Base-by-base conservation (phyloP, 768 basidiomycete species). In the Collybia sp. region DNA sequence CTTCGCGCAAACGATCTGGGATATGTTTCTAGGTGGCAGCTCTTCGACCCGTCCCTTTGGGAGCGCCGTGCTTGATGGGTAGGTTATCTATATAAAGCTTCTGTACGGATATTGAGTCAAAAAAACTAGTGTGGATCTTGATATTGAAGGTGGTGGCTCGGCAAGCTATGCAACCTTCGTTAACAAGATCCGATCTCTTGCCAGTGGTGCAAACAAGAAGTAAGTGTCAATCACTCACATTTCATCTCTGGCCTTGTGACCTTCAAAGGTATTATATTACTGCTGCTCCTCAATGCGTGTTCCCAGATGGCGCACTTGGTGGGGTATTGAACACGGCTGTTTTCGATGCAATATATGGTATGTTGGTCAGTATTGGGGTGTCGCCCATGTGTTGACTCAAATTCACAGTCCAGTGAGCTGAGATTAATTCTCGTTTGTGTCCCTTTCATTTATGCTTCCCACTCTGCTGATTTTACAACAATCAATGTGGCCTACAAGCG, bases 271-370 rank as follows among this genome's bases (percentile, higher is more conserved):
- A 82, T 64, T 85, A 81, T 54, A 63, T 85, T 42, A 82, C 82
- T 45, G 82, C 73, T 35, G 79, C 80, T 11, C 80, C 77, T 19
- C 83, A 71, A 59, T 88, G 85, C 54, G 80, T 82, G 4, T 88
- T 75, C 66, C 84, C 85, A 2, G 85, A 88, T 56, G 74, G 72
- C 6, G 71, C 75, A 39, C 63, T 88, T 6, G 75, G 80, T 9
- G 67, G 68, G 8, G 80, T 83, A 16, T 65, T 88, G 45, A 77
- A 85, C 54, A 54, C 69, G 0, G 84, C 77, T 10, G 71, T 59
- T 4, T 88, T 88, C 51, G 86, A 88, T 63, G 83, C 83, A 1
- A 65, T 88, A 48, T 87, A 85, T 51, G 84, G 72, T 75, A 49
- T 34, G 63, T 54, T 9, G 33, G 15, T 30, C 40, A 12, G 16